Percentiles rank a stretch among this genome's conserved stretches.
These are phyloP conservation scores for Suhomyces guaymorum DNA, from an alignment of 1,139 yeast species.

Conservation along the genomic window DNA sequence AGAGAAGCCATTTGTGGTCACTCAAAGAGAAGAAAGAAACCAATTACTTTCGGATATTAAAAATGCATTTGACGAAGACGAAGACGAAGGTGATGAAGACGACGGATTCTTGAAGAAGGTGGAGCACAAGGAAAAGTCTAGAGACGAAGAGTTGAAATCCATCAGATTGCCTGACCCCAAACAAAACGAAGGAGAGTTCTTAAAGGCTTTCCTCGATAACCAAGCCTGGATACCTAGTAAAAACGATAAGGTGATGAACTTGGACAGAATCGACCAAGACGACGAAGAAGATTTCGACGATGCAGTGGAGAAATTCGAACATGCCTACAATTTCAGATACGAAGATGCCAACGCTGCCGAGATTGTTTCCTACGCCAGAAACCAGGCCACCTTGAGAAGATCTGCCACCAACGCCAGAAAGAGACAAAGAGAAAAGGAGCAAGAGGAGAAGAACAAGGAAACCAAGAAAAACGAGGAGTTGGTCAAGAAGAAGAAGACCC, in stretches of 20 bases:
- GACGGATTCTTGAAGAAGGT: constrained; percentile 57
- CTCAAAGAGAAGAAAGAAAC: constrained; percentile 73
- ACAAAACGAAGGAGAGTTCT: constrained; percentile 62
- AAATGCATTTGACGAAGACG: constrained; percentile 56
- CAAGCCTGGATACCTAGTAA: constrained; percentile 88
- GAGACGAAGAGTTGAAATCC: constrained; percentile 22
- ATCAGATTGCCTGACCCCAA: constrained; percentile 66
- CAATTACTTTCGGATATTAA: constrained; percentile 75
- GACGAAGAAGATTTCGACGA: constrained; percentile 90
- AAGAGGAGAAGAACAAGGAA: constrained; percentile 53
- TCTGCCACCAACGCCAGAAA: constrained; percentile 73
- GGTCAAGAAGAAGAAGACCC: constrained; percentile 69
- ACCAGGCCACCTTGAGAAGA: constrained; percentile 88
- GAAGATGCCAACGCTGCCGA: constrained; percentile 92
- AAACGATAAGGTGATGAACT: constrained; percentile 53
- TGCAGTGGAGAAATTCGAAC: constrained; percentile 87
- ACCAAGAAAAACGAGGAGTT: constrained; percentile 59
- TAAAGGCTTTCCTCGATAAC: constrained; percentile 67
- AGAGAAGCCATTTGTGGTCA: constrained; percentile 68
- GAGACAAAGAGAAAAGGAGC: constrained; percentile 74
- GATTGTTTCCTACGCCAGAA: constrained; percentile 95
- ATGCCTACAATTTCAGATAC: constrained; percentile 89
- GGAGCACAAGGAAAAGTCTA: constrained; percentile 23
- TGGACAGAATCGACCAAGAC: constrained; percentile 59
- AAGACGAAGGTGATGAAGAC: constrained; percentile 46